Percentiles rank a stretch among this genome's conserved stretches.
These are phyloP conservation scores for Phytophthora sojae DNA, from an alignment of 352 stramenopile genomes.

Conservation along the genomic window DNA sequence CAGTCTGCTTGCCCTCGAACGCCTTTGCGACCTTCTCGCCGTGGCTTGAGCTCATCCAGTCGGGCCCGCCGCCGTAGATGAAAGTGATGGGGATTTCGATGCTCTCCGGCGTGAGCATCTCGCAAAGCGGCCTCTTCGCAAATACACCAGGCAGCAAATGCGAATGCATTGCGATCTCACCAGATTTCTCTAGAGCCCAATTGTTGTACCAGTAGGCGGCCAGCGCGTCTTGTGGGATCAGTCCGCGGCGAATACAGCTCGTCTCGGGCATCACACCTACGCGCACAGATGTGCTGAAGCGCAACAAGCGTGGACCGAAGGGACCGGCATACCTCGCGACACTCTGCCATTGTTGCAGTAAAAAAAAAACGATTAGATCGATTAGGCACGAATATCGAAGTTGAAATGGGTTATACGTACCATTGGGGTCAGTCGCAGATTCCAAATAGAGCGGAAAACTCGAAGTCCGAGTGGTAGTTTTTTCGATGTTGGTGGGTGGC, in stretches of 20 bases:
- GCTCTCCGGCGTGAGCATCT: conserved; percentile 61
- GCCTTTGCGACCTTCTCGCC: conserved; percentile 54
- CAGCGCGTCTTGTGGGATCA: conserved; percentile 48
- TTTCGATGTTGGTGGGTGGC: conserved; percentile 42
- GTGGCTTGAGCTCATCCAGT: conserved; percentile 77
- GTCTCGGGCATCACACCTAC: conserved; percentile 66
- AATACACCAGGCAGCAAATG: conserved; percentile 67
- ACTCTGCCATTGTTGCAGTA: neutral
- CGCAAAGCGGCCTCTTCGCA: conserved; percentile 61
- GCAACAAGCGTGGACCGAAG: conserved; percentile 57
- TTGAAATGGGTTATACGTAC: neutral
- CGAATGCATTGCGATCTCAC: conserved; percentile 74
- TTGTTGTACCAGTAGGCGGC: conserved; percentile 83
- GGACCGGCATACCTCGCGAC: conserved; percentile 60
- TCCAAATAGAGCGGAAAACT: conserved; percentile 62
- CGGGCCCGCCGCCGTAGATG: conserved; percentile 65
- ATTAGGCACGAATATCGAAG: neutral
- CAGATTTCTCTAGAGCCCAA: conserved; percentile 70
- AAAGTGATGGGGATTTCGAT: conserved; percentile 75
- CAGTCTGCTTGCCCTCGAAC: conserved; percentile 46
- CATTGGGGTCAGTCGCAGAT: conserved; percentile 63
- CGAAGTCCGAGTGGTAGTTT: conserved; percentile 43
- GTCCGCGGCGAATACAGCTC: conserved; percentile 60
- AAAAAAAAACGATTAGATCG: neutral
- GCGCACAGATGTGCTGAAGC: conserved; percentile 51